Conservation (phyloP, 2,329 filamentous ascomycete species). For the Penicillium aurantiogriseum region DNA sequence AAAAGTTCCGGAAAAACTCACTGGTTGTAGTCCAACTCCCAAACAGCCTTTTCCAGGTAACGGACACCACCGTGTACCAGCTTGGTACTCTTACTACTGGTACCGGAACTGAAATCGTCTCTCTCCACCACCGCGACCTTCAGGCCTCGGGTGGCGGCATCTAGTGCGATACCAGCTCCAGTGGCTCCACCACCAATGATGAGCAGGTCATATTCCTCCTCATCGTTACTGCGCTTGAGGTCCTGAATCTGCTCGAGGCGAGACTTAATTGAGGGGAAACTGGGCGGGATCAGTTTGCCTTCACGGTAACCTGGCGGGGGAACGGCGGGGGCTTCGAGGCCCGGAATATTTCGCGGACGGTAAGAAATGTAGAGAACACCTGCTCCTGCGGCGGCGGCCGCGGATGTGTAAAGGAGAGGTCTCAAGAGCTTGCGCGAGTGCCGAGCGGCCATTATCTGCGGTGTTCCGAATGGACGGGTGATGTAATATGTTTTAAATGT, state of each 20-base stretch:
- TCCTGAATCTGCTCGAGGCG: slow-evolving; percentile 54
- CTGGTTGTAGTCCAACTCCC: slow-evolving; percentile 81
- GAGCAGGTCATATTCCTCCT: slow-evolving; percentile 69
- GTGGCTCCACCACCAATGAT: slow-evolving; percentile 79
- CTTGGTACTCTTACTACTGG: slow-evolving; percentile 84
- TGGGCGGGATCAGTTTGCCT: slow-evolving; percentile 56
- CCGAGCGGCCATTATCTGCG: slow-evolving; percentile 39
- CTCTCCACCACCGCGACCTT: slow-evolving; percentile 79
- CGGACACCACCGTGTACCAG: slow-evolving; percentile 81
- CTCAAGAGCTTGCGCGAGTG: slow-evolving; percentile 52
- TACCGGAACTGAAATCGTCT: slow-evolving; percentile 79
- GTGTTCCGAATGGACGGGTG: not conserved
- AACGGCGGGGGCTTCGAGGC: slow-evolving; percentile 60
- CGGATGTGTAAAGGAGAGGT: slow-evolving; percentile 59
- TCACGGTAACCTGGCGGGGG: slow-evolving; percentile 63
- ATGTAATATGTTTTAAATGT: not conserved
- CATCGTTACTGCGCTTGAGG: slow-evolving; percentile 44
- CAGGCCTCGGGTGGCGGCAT: slow-evolving; percentile 74
- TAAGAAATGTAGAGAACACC: slow-evolving; percentile 61
- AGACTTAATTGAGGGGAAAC: slow-evolving; percentile 52
- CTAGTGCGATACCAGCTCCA: slow-evolving; percentile 75
- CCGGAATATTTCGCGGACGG: slow-evolving; percentile 63
- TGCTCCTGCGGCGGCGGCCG: slow-evolving; percentile 54
- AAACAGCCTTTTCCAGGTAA: slow-evolving; percentile 82
- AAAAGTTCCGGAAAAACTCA: slow-evolving; percentile 35